Percentiles rank a stretch among this genome's conserved stretches.
Conservation (phyloP, 75 land plant species). For the Selaginella tamariscina region DNA sequence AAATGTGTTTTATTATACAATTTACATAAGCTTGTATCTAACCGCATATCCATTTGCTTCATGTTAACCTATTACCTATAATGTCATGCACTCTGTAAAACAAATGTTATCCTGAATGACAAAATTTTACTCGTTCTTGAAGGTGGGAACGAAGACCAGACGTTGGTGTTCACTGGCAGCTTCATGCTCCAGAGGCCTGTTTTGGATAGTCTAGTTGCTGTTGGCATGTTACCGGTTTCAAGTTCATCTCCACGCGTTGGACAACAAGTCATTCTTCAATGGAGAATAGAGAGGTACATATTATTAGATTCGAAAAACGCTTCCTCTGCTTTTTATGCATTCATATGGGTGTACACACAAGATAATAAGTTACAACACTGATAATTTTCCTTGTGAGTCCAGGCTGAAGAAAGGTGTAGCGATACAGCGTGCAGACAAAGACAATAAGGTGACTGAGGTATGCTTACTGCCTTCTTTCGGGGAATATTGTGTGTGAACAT, state of each 20-base stretch:
- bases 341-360: too few relatives aligned
- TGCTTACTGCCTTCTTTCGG: background rate
- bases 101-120: too few relatives aligned
- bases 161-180: constrained; percentile 44
- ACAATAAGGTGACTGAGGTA: too few relatives aligned
- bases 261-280: constrained; percentile 60
- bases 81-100: too few relatives aligned
- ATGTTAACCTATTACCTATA: too few relatives aligned
- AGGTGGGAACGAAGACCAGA: background rate
- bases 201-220: constrained; percentile 71
- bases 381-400: too few relatives aligned
- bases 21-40: too few relatives aligned
- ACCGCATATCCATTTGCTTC: too few relatives aligned
- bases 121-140: background rate
- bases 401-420: constrained; percentile 4
- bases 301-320: constrained; percentile 12
- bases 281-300: constrained; percentile 70
- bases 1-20: too few relatives aligned
- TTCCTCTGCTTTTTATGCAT: background rate
- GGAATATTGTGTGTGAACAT: constrained; percentile 9
- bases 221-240: constrained; percentile 81
- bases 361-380: too few relatives aligned
- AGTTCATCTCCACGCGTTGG: constrained; percentile 65
- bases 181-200: constrained; percentile 68
- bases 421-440: background rate